phyloP scores from a whole-genome alignment of 371 early-diverging fungal species.

The Lichtheimia corymbifera region DNA sequence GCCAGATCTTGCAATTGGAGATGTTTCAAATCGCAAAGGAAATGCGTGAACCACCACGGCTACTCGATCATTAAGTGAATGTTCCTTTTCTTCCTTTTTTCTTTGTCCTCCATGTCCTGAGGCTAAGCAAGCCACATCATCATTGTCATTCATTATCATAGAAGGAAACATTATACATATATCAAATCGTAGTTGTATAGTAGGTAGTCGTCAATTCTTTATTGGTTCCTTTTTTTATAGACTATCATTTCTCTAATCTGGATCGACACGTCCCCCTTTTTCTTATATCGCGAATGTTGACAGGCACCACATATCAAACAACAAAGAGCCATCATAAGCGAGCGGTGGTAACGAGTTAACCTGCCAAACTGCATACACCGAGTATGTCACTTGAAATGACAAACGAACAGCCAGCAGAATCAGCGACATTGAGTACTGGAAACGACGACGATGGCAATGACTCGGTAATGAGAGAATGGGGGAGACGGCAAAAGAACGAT shows the following conservation, averaged over 20 bases:
- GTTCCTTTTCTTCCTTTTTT: constrained; percentile 2
- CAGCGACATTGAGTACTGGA: not conserved
- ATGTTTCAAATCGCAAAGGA: constrained; percentile 6
- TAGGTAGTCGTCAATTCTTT: not conserved
- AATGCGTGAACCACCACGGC: constrained; percentile 4
- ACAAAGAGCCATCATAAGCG: constrained; percentile 5
- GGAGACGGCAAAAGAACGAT: not conserved
- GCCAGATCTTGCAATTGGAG: constrained; percentile 3
- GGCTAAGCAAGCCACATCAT: too few relatives aligned
- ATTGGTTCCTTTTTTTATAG: too few relatives aligned
- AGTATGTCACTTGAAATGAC: not conserved
- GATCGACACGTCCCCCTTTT: too few relatives aligned
- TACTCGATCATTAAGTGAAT: constrained; percentile 5
- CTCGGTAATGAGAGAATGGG: not conserved
- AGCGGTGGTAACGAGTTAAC: constrained; percentile 28
- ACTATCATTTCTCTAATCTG: too few relatives aligned
- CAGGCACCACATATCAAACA: constrained; percentile 1
- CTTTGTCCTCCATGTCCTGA: not conserved
- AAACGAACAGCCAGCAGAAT: not conserved
- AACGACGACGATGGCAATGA: not conserved
- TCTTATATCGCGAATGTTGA: not conserved
- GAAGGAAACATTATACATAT: not conserved
- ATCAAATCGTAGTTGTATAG: not conserved
- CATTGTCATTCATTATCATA: too few relatives aligned
- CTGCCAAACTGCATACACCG: constrained; percentile 11